These are phyloP conservation scores for Aleurites moluccanus DNA, from an alignment of 441 rosid genomes.

Conservation along the genomic window DNA sequence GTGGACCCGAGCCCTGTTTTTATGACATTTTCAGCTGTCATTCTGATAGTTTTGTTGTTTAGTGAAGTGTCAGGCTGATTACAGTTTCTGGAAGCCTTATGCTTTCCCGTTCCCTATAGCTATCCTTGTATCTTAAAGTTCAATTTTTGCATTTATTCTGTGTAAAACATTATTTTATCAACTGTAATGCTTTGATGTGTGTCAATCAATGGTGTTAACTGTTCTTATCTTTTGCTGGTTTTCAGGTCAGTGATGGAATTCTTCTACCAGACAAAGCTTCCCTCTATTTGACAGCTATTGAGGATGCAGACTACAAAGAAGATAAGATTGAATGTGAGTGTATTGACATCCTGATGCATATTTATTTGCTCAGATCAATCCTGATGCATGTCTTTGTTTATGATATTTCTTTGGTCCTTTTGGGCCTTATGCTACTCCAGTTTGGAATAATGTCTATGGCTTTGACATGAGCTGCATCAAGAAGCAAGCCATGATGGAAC, in stretches of 20 bases:
- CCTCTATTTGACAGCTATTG: constrained; percentile 85
- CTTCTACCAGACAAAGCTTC: constrained; percentile 96
- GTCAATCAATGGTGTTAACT: background rate
- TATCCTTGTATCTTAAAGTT: too few species aligned
- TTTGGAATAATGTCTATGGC: constrained; percentile 94
- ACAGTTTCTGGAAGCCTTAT: too few species aligned
- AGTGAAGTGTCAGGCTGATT: too few species aligned
- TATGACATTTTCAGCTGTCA: too few species aligned
- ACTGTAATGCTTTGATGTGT: background rate
- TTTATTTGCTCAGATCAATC: background rate
- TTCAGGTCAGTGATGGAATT: constrained; percentile 75
- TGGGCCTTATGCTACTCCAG: constrained; percentile 39
- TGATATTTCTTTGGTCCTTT: background rate
- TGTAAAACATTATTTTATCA: background rate
- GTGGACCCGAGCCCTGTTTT: too few species aligned
- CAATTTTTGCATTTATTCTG: background rate
- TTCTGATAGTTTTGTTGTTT: too few species aligned
- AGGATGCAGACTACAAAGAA: constrained; percentile 95
- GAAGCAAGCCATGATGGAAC: constrained; percentile 94
- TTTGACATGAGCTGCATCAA: constrained; percentile 99
- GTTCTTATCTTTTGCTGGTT: constrained; percentile 15
- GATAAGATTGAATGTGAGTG: constrained; percentile 93
- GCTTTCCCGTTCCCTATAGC: too few species aligned
- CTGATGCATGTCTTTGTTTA: constrained; percentile 6
- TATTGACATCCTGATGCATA: constrained; percentile 5